Conservation (phyloP, 1,139 yeast species). For the Diutina mesorugosa region DNA sequence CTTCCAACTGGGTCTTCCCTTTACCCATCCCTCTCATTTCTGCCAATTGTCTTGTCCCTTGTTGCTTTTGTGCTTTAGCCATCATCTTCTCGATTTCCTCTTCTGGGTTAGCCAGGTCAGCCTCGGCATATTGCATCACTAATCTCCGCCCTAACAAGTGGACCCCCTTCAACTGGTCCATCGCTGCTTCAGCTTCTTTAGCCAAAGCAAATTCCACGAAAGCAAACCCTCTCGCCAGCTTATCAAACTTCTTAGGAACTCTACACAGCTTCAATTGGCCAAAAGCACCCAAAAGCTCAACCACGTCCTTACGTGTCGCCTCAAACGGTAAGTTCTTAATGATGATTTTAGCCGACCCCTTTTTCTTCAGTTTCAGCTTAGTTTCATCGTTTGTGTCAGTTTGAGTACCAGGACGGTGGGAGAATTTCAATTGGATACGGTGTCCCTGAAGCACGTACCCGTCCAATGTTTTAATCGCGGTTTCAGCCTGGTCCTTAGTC, state of each 20-base stretch:
- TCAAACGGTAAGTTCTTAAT: slow-evolving; percentile 97
- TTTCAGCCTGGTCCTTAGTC: slow-evolving; percentile 63
- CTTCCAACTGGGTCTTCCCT: neutral
- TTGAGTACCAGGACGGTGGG: slow-evolving; percentile 53
- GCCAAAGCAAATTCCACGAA: slow-evolving; percentile 83
- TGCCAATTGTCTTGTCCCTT: slow-evolving; percentile 58
- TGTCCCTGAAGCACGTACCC: slow-evolving; percentile 83
- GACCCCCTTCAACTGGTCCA: slow-evolving; percentile 88
- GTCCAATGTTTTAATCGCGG: slow-evolving; percentile 64
- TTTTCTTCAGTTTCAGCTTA: slow-evolving; percentile 15
- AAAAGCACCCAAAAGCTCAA: slow-evolving; percentile 83
- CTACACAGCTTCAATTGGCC: slow-evolving; percentile 92
- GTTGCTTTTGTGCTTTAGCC: slow-evolving; percentile 69
- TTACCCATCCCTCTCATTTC: slow-evolving; percentile 57
- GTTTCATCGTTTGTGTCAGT: slow-evolving; percentile 13
- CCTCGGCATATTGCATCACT: slow-evolving; percentile 90
- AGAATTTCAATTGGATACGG: slow-evolving; percentile 73
- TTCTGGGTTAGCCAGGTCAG: slow-evolving; percentile 72
- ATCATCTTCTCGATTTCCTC: slow-evolving; percentile 88
- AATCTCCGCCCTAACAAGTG: slow-evolving; percentile 92
- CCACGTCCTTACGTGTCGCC: slow-evolving; percentile 83
- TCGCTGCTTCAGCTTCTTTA: slow-evolving; percentile 93
- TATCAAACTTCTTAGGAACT: slow-evolving; percentile 92
- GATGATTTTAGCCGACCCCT: slow-evolving; percentile 57
- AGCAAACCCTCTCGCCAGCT: slow-evolving; percentile 94